Conservation (phyloP, 2,329 filamentous ascomycete species). For the Claviceps pazoutovae region DNA sequence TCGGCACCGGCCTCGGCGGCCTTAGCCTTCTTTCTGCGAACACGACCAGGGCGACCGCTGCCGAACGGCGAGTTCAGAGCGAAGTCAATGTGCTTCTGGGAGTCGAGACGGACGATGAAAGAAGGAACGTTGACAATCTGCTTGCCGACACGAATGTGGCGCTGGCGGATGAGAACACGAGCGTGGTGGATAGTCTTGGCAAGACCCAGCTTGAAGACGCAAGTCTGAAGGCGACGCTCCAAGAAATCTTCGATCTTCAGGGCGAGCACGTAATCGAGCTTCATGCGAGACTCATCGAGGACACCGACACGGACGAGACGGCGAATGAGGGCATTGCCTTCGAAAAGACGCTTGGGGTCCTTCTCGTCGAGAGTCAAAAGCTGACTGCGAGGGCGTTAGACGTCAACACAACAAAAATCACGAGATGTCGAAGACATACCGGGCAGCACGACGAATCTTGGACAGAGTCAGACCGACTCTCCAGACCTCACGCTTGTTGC, state of each 20-base stretch:
- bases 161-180: constrained; percentile 98
- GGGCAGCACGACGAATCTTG: constrained; percentile 99
- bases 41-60: constrained; percentile 91
- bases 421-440: constrained; percentile 41
- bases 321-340: constrained; percentile 99
- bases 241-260: constrained; percentile 99
- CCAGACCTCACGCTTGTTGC: constrained; percentile 99
- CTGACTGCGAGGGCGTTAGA: constrained; percentile 51
- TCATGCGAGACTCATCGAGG: constrained; percentile 99
- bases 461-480: constrained; percentile 98
- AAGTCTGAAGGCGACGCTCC: constrained; percentile 98
- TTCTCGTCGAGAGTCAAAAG: constrained; percentile 99
- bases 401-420: neutral
- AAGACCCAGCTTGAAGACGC: constrained; percentile 99
- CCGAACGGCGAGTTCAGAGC: constrained; percentile 94
- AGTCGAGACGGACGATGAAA: constrained; percentile 99
- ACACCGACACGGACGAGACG: constrained; percentile 99
- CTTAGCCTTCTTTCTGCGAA: constrained; percentile 99
- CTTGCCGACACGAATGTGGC: constrained; percentile 99
- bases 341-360: constrained; percentile 99
- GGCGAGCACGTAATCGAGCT: constrained; percentile 99
- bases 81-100: constrained; percentile 99
- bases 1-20: constrained; percentile 76
- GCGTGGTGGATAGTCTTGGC: constrained; percentile 99
- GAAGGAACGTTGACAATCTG: constrained; percentile 99